Conservation (phyloP, 345 rosid species). For the Eucalyptus melliodora region DNA sequence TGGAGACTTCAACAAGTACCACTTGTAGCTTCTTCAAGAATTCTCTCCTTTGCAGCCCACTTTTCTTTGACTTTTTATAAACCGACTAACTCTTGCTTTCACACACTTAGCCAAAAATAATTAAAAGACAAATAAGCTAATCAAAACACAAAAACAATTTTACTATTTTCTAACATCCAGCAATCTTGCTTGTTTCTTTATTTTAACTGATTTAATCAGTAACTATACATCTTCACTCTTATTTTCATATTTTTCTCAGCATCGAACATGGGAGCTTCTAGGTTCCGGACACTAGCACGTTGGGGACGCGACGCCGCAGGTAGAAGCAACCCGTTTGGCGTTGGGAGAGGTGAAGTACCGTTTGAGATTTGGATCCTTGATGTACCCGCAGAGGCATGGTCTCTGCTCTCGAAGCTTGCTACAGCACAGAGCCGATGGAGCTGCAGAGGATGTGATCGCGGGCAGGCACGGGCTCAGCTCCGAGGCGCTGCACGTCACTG, state of each 20-base stretch:
- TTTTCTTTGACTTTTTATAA: no score
- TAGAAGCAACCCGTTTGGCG: slow-evolving; percentile 13
- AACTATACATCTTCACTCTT: background rate
- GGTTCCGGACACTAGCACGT: slow-evolving; percentile 11
- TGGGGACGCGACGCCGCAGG: slow-evolving; percentile 44
- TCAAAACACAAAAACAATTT: no score
- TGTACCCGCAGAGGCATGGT: slow-evolving; percentile 55
- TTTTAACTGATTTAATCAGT: background rate
- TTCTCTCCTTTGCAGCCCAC: no score
- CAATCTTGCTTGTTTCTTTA: background rate
- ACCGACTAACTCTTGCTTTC: no score
- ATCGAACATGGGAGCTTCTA: background rate
- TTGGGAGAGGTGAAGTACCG: slow-evolving; percentile 34
- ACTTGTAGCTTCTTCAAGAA: no score
- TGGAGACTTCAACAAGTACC: no score
- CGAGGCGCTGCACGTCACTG: slow-evolving; percentile 26
- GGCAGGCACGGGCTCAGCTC: slow-evolving; percentile 41
- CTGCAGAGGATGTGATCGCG: slow-evolving; percentile 16
- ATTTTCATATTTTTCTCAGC: background rate
- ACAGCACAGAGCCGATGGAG: slow-evolving; percentile 47
- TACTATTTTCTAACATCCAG: no score
- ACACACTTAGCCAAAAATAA: no score
- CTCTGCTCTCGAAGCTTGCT: slow-evolving; percentile 39
- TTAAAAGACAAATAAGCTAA: no score
- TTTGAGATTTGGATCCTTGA: slow-evolving; percentile 25